phyloP scores from a whole-genome alignment of 2,329 filamentous ascomycete genomes.

The Exophiala dermatitidis region DNA sequence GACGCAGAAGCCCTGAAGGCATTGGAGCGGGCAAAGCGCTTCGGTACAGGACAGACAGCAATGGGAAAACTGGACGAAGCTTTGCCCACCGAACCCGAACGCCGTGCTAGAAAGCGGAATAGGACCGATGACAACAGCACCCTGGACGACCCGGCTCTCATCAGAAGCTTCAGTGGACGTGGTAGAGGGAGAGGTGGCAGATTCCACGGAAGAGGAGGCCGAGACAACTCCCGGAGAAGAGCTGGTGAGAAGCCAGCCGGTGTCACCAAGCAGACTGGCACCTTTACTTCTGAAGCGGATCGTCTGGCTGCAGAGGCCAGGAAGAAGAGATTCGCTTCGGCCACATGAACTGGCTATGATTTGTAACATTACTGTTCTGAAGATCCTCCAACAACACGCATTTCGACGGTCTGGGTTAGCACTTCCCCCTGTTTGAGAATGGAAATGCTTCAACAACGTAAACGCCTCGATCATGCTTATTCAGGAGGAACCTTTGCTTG shows the following conservation, averaged over 20 bases:
- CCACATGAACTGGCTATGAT: conserved; percentile 2
- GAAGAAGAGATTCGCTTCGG: conserved; percentile 40
- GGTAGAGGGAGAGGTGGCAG: conserved; percentile 23
- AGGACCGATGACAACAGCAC: conserved; percentile 32
- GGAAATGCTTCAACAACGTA: too few species aligned
- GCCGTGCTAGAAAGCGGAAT: conserved; percentile 35
- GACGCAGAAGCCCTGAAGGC: conserved; percentile 40
- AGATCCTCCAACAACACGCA: neutral
- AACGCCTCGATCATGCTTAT: too few species aligned
- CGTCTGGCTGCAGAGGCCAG: conserved; percentile 39
- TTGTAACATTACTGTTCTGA: neutral
- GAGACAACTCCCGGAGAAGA: conserved; percentile 21
- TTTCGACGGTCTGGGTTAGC: neutral
- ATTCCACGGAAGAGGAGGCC: conserved; percentile 17
- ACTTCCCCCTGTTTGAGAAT: too few species aligned
- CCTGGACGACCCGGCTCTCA: conserved; percentile 35
- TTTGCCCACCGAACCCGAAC: conserved; percentile 36
- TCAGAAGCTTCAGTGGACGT: conserved; percentile 35
- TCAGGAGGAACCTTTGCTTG: too few species aligned
- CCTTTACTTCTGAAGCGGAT: conserved; percentile 37
- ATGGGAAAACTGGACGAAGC: conserved; percentile 42
- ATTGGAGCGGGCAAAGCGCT: conserved; percentile 42
- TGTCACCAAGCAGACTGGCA: conserved; percentile 18
- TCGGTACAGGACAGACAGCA: conserved; percentile 32
- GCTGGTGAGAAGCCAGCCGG: conserved; percentile 28